phyloP scores from a whole-genome alignment of 1,284 basidiomycete genomes.

The Cutaneotrichosporon cyanovorans region DNA sequence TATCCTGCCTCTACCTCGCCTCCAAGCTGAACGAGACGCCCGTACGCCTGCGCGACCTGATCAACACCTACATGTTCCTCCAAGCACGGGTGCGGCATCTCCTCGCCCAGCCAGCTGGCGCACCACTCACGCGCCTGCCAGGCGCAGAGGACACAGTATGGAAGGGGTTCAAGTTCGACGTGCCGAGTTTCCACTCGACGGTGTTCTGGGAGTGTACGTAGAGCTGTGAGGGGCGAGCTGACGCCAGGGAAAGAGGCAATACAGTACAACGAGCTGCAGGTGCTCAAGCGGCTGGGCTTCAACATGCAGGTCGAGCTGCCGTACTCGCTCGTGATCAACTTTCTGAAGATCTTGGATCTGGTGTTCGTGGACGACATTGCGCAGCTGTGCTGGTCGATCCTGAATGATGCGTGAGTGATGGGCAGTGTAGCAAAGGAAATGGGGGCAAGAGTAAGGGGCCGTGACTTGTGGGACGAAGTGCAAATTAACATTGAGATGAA shows the following conservation, averaged over 20 bases:
- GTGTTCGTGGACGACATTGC: constrained; percentile 59
- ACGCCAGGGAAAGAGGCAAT: constrained; percentile 52
- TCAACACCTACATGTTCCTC: constrained; percentile 88
- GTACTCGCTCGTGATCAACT: constrained; percentile 91
- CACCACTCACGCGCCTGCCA: constrained; percentile 7
- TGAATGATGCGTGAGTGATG: constrained; percentile 82
- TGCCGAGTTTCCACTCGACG: constrained; percentile 38
- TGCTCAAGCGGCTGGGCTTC: constrained; percentile 86
- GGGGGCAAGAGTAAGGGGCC: no score
- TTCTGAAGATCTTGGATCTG: constrained; percentile 81
- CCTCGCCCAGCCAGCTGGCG: constrained; percentile 25
- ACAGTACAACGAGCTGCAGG: constrained; percentile 93
- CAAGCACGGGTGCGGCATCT: constrained; percentile 35
- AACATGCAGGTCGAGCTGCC: constrained; percentile 83
- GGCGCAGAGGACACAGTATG: constrained; percentile 13
- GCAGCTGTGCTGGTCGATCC: constrained; percentile 73
- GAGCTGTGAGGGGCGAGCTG: not conserved
- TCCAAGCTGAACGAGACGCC: constrained; percentile 95
- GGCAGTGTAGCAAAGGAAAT: no score
- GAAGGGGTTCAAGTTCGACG: constrained; percentile 33
- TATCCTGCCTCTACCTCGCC: constrained; percentile 87
- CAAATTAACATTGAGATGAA: no score
- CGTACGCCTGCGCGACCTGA: constrained; percentile 79
- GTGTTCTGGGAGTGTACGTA: constrained; percentile 42
- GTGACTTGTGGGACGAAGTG: no score